Percentiles rank a stretch among this genome's conserved stretches.
Conservation (phyloP, 345 rosid species). For the Camelina sativa region DNA sequence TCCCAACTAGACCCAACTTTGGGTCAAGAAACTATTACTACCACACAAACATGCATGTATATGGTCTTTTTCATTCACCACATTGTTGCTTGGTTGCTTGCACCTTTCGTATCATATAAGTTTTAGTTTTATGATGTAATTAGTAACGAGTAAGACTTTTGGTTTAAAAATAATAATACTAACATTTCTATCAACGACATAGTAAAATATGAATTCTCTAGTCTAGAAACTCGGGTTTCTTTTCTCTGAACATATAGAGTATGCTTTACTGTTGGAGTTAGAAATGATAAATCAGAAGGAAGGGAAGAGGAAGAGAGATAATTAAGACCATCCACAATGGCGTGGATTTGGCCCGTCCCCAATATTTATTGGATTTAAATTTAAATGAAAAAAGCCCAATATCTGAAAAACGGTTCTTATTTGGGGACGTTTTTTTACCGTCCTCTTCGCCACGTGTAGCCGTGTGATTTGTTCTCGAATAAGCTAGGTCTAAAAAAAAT, state of each 20-base stretch:
- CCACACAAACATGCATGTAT: background rate
- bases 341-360: too few relatives aligned
- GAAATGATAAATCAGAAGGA: constrained; percentile 12
- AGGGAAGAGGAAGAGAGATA: constrained; percentile 41
- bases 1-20: background rate
- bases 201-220: constrained; percentile 7
- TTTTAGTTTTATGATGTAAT: background rate
- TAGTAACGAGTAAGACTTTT: background rate
- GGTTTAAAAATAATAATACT: too few relatives aligned
- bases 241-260: constrained; percentile 15
- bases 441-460: too few relatives aligned
- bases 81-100: constrained; percentile 16
- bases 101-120: background rate
- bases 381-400: too few relatives aligned
- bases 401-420: too few relatives aligned
- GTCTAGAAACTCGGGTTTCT: background rate
- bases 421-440: too few relatives aligned
- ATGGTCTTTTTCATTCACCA: background rate
- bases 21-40: background rate
- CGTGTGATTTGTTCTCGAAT: too few relatives aligned
- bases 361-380: too few relatives aligned
- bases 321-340: too few relatives aligned
- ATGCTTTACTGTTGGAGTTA: constrained; percentile 9
- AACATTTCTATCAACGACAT: background rate
- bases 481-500: too few relatives aligned